Conservation (phyloP, 2,329 filamentous ascomycete genomes). For the Cryphonectria radicalis region DNA sequence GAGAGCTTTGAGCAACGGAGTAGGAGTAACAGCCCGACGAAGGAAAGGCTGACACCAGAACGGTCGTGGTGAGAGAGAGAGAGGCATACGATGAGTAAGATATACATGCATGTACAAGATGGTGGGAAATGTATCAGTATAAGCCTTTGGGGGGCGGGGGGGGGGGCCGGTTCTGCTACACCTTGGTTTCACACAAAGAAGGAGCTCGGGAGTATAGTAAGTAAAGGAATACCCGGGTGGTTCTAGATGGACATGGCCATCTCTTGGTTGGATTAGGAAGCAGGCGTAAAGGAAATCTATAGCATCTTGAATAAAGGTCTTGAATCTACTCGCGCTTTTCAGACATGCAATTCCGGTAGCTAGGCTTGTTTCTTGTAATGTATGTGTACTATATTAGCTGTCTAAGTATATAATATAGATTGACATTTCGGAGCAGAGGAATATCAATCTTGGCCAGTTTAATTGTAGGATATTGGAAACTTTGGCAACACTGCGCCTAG, state of each 20-base stretch:
- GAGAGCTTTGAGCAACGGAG: constrained; percentile 57
- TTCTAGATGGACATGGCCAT: not conserved
- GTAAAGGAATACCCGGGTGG: not conserved
- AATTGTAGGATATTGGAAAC: too few relatives aligned
- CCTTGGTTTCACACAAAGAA: not conserved
- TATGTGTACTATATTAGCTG: too few relatives aligned
- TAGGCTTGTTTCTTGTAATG: too few relatives aligned
- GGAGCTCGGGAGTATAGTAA: not conserved
- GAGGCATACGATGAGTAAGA: not conserved
- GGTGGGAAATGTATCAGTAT: not conserved
- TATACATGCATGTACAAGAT: not conserved
- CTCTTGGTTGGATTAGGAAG: not conserved
- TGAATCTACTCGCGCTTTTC: not conserved
- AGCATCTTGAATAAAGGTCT: not conserved
- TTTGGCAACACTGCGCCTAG: not conserved
- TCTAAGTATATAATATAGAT: too few relatives aligned
- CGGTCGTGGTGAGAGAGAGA: constrained; percentile 7
- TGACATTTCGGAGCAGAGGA: too few relatives aligned
- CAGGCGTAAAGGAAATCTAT: not conserved
- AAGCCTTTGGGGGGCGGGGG: too few relatives aligned
- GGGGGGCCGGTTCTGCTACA: not conserved
- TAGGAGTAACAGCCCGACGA: constrained; percentile 45
- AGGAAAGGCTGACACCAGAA: constrained; percentile 12
- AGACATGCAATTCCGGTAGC: too few relatives aligned
- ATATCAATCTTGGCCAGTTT: too few relatives aligned